Evolutionary conservation across 495 filamentous ascomycete genomes (phyloP), one percentile per base, ranked within the genome.

Genomic region (Geopyxis carbonaria): DNA sequence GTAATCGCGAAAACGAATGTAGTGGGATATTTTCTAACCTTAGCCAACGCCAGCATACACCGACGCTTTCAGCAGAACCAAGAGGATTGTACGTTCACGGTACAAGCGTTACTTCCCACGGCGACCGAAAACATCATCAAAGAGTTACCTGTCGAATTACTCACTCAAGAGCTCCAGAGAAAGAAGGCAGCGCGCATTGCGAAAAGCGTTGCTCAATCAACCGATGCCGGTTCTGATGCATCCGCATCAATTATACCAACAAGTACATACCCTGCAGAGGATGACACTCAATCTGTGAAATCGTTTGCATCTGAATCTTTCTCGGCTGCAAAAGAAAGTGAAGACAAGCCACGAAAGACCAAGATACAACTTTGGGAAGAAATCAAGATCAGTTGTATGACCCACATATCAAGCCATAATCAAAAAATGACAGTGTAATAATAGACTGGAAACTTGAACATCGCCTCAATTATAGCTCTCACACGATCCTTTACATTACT

Each of bases 31-130:
- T 28, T 7, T 28, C 13, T 13, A 28, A 28, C 13, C 7, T 28
- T 28, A n/a, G n/a, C n/a, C n/a, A n/a, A n/a, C n/a, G n/a, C 14
- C 13, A 41, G 38, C 20, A 41, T 97, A 46, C 81, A 85, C 32
- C 78, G 89, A 40, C 77, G 89, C 47, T 97, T 97, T 64, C 80
- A 94, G 57, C 89, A 95, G 58, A 95, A 97, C 54, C 89, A 97
- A 50, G 87, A 92, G 56, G 91, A 95, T 60, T 97, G 89, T 59
- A 93, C 85, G 32, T 92, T 82, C 58, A 97, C 89, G n/a, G 82
- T 95, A 18, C 76, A 93, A 11, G 89, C 83, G n/a, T 67, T 97
- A 37, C 67, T 97, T 8, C 91, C 91, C 1, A 89, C 84, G 22
- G 81, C 83, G 4, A 82, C 83, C 5, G 73, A 87, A 42, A 79